These are phyloP conservation scores for Adansonia rubrostipa DNA, from an alignment of 441 rosid species.

Conservation along the genomic window DNA sequence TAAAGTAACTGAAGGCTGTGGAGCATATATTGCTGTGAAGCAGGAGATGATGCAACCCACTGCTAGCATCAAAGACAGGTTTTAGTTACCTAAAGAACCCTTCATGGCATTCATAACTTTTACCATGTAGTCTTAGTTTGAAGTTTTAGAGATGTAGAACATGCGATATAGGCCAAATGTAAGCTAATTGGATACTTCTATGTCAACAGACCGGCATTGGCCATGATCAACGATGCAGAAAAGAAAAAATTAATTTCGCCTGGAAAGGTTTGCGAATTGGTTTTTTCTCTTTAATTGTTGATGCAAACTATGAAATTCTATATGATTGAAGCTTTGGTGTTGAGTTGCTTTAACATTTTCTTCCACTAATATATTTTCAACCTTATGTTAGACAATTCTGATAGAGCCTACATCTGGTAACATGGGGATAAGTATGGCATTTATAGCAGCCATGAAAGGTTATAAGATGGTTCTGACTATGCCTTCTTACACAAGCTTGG, in stretches of 20 bases:
- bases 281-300: neutral
- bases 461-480: slow-evolving; percentile 84
- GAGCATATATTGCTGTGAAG: slow-evolving; percentile 81
- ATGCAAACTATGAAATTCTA: neutral
- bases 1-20: slow-evolving; percentile 86
- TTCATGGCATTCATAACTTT: neutral
- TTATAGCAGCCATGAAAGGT: slow-evolving; percentile 86
- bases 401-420: slow-evolving; percentile 96
- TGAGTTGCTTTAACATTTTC: neutral
- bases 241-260: slow-evolving; percentile 69
- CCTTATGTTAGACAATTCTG: slow-evolving; percentile 59
- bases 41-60: slow-evolving; percentile 97
- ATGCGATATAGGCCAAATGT: neutral
- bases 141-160: neutral
- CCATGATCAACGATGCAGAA: slow-evolving; percentile 87
- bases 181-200: slow-evolving; percentile 1
- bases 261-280: slow-evolving; percentile 55
- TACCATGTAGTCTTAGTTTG: neutral
- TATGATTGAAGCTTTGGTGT: neutral
- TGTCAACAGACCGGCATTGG: slow-evolving; percentile 65
- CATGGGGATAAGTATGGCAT: slow-evolving; percentile 95
- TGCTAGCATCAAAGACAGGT: slow-evolving; percentile 92
- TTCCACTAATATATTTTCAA: neutral
- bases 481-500: slow-evolving; percentile 97
- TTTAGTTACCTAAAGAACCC: neutral